phyloP scores from a whole-genome alignment of 805 yeast species.

The Yamadazyma scolyti region DNA sequence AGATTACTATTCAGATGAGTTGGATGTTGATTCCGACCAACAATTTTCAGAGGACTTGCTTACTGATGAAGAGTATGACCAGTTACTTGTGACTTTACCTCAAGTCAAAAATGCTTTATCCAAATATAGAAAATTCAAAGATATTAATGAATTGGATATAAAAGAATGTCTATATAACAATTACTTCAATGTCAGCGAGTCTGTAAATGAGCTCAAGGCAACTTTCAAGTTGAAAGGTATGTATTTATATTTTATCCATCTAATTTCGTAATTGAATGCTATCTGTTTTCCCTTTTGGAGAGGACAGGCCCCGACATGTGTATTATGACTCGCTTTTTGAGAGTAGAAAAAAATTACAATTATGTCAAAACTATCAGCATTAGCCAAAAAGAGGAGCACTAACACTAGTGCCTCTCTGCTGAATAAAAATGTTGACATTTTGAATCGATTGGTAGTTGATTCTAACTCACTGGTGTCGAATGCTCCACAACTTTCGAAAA shows the following conservation, averaged over 20 bases:
- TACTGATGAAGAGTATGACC: slow-evolving; percentile 38
- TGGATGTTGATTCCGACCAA: slow-evolving; percentile 11
- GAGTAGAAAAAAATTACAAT: neutral
- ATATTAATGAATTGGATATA: slow-evolving; percentile 46
- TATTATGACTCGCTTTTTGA: neutral
- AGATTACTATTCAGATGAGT: slow-evolving; percentile 10
- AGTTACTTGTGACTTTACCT: slow-evolving; percentile 43
- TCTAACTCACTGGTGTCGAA: neutral
- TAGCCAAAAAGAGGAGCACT: slow-evolving; percentile 39
- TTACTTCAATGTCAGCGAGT: slow-evolving; percentile 50
- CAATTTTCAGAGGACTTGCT: slow-evolving; percentile 36
- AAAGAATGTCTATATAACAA: slow-evolving; percentile 59
- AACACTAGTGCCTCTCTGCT: neutral
- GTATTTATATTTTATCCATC: too few relatives aligned
- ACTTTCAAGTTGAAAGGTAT: slow-evolving; percentile 15
- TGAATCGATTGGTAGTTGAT: slow-evolving; percentile 11
- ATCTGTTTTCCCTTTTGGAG: too few relatives aligned
- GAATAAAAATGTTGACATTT: slow-evolving; percentile 16
- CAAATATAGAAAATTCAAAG: slow-evolving; percentile 32
- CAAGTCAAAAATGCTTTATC: slow-evolving; percentile 31
- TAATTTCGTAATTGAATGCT: too few relatives aligned
- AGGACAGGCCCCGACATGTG: too few relatives aligned
- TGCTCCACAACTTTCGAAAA: too few relatives aligned
- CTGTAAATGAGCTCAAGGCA: slow-evolving; percentile 45
- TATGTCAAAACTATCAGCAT: slow-evolving; percentile 40